Base-by-base conservation (phyloP, 164 flowering plant genomes). In the Sextonia rubra region DNA sequence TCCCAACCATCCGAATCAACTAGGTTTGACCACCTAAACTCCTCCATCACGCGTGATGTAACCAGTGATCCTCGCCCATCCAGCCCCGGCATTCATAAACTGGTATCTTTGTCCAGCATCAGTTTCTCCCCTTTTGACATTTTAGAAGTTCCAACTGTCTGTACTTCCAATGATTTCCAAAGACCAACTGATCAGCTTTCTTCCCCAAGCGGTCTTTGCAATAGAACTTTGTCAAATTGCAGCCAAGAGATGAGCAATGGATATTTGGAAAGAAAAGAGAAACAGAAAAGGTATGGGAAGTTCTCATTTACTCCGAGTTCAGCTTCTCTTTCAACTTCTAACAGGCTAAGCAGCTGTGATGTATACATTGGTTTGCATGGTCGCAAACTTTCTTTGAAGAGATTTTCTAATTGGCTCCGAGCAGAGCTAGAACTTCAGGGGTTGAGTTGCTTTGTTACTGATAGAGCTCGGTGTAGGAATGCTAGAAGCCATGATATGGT, bases 391-490 rank as follows among this genome's bases (percentile, higher is more conserved):
- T 81, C 89, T 48, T 75, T 95, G 69, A 72, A 90, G 70, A 81
- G 97, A 75, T 95, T 95, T 73, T 82, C 83, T 48, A 90, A 85
- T 69, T 95, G 99, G 99, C 89, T 95, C 9, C 86, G 90, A 15
- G 89, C 96, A 14, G 99, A 93, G 80, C 73, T 95, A 75, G 99
- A 93, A 75, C 76, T 84, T 74, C 97, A 93, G 75, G 99, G 98
- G 26, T 64, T 95, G 56, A 90, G 89, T 77, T 95, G 99, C 72
- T 93, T 91, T 76, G 85, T 87, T 37, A 83, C 90, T 27, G 99
- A 95, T 47, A 81, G 97, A 73, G 86, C 96, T 68, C 84, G 89
- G 29, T 88, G 91, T 75, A 78, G 92, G 71, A 90, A 78, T 76
- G 85, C 97, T 24, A 85, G 91, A 14, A 88, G 89, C 76, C 93